Percentiles rank a stretch among this genome's conserved stretches.
phyloP scores from a whole-genome alignment of 2,329 filamentous ascomycete species.

The Aspergillus piperis region DNA sequence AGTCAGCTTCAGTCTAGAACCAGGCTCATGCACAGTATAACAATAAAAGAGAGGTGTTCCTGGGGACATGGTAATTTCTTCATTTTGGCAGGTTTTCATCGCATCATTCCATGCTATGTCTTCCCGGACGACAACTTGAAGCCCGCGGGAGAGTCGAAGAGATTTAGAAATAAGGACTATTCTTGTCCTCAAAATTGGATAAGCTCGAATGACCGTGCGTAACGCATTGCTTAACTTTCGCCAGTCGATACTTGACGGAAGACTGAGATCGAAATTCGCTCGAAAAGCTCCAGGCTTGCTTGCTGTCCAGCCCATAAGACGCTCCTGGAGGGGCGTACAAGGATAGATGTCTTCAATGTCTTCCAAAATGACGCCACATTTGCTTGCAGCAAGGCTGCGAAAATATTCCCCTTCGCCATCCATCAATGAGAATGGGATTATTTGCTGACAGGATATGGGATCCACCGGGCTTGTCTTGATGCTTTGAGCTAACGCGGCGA shows the following conservation, averaged over 20 bases:
- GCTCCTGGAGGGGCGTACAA: conserved; percentile 43
- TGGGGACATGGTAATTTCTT: no score
- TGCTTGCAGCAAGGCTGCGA: background rate
- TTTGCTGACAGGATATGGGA: no score
- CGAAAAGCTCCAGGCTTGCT: conserved; percentile 40
- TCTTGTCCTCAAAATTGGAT: conserved; percentile 30
- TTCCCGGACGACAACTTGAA: background rate
- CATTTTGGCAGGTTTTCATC: no score
- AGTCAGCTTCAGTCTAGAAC: no score
- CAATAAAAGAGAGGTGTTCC: no score
- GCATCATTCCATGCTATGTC: no score
- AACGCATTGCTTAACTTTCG: conserved; percentile 39
- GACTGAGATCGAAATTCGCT: conserved; percentile 31
- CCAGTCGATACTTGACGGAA: conserved; percentile 31
- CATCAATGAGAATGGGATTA: background rate
- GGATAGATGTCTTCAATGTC: conserved; percentile 41
- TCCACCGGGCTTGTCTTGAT: background rate
- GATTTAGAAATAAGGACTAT: no score
- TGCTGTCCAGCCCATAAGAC: conserved; percentile 36
- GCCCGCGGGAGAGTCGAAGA: background rate
- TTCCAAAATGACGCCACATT: background rate
- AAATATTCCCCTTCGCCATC: no score
- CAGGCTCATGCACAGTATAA: no score
- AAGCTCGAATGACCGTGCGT: conserved; percentile 32
- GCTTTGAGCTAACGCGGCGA: background rate